Evolutionary conservation across 2,329 filamentous ascomycete species (phyloP).

Genomic region (Zymoseptoria tritici): DNA sequence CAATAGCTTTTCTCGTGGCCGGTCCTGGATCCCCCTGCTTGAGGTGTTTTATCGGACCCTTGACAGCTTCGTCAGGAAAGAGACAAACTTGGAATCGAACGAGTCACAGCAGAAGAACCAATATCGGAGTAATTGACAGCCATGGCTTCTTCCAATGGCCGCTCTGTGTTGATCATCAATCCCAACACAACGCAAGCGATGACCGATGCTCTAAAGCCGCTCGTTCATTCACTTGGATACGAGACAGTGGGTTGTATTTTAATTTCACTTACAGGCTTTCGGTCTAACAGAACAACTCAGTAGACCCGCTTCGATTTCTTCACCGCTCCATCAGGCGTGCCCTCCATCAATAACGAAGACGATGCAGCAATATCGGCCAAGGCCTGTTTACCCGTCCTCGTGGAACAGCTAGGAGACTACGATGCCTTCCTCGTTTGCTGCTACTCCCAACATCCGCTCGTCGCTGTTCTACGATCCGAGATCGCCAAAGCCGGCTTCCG

Average conservation of each 20-base stretch:
- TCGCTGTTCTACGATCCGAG: conserved; percentile 38
- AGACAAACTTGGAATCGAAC: not conserved
- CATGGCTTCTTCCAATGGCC: conserved; percentile 9
- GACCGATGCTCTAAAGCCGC: conserved; percentile 57
- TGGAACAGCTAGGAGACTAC: conserved; percentile 42
- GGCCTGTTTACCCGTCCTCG: conserved; percentile 53
- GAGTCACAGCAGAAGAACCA: not conserved
- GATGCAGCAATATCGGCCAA: conserved; percentile 59
- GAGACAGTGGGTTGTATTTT: conserved; percentile 30
- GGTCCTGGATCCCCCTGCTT: not conserved
- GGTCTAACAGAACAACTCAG: not conserved
- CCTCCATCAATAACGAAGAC: conserved; percentile 70
- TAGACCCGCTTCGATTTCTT: conserved; percentile 52
- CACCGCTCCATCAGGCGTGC: conserved; percentile 59
- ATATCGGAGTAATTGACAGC: not conserved
- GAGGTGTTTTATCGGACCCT: not conserved
- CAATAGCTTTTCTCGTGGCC: not conserved
- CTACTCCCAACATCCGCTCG: conserved; percentile 77
- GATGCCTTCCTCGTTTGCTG: conserved; percentile 82
- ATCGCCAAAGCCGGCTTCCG: conserved; percentile 10
- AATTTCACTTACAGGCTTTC: not conserved
- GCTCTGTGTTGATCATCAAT: conserved; percentile 63
- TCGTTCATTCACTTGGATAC: conserved; percentile 40
- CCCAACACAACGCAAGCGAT: conserved; percentile 69
- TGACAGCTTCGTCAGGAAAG: not conserved